Conservation (phyloP, 208 protist genomes). For the Leishmania gerbilli region DNA sequence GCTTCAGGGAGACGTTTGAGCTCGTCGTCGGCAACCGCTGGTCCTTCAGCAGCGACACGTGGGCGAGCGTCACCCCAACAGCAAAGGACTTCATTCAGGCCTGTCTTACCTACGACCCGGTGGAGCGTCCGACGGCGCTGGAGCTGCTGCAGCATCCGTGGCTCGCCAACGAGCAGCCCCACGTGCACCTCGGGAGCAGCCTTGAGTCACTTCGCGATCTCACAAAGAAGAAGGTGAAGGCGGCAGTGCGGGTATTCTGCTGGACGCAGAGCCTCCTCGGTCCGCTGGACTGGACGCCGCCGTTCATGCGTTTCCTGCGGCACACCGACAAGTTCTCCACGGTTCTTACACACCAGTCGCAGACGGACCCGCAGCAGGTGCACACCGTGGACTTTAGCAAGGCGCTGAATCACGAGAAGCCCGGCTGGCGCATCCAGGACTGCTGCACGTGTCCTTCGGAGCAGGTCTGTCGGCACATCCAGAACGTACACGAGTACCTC, state of each 20-base stretch:
- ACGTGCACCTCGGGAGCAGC: conserved; percentile 54
- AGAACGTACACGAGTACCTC: conserved; percentile 87
- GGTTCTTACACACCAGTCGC: conserved; percentile 63
- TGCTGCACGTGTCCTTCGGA: conserved; percentile 77
- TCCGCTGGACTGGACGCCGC: conserved; percentile 56
- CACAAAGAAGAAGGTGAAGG: conserved; percentile 69
- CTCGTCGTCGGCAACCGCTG: conserved; percentile 64
- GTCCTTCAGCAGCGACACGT: conserved; percentile 54
- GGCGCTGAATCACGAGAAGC: conserved; percentile 42
- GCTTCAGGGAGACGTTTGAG: conserved; percentile 68
- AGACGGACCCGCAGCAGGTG: conserved; percentile 61
- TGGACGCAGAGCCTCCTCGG: conserved; percentile 66
- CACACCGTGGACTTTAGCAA: conserved; percentile 77
- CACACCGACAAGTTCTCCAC: conserved; percentile 76
- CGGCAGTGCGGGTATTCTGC: conserved; percentile 70
- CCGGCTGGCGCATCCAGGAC: conserved; percentile 64
- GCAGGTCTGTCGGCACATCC: conserved; percentile 84
- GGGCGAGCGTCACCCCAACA: conserved; percentile 47
- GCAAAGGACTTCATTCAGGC: conserved; percentile 65
- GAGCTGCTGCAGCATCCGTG: conserved; percentile 70
- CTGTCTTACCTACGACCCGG: conserved; percentile 74
- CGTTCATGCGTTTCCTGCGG: conserved; percentile 84
- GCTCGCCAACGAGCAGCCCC: conserved; percentile 48
- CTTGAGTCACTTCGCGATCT: conserved; percentile 54
- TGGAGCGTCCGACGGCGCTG: conserved; percentile 59